A percentile compares a stretch with the other conserved stretches of the same genome.
These are phyloP conservation scores for Candida hispaniensis DNA, from an alignment of 805 yeast species.

Conservation along the genomic window DNA sequence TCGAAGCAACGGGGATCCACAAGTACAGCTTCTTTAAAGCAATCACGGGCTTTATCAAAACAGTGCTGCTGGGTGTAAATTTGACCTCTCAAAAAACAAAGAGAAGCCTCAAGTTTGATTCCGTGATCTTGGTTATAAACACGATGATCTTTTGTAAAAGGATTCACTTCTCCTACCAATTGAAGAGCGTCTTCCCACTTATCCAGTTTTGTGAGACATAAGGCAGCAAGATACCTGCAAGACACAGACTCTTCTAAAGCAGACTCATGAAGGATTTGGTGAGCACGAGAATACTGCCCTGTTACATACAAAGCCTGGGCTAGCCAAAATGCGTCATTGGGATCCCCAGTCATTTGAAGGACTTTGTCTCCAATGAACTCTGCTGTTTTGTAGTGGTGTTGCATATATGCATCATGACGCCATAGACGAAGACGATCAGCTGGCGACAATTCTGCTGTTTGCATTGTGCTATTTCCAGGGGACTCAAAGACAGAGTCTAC, in stretches of 20 bases:
- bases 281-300: constrained; percentile 70
- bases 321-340: constrained; percentile 92
- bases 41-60: constrained; percentile 75
- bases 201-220: constrained; percentile 56
- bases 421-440: constrained; percentile 80
- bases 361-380: constrained; percentile 88
- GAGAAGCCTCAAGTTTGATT: constrained; percentile 72
- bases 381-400: constrained; percentile 84
- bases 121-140: constrained; percentile 48
- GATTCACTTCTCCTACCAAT: constrained; percentile 71
- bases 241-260: constrained; percentile 46
- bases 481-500: too few species aligned
- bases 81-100: constrained; percentile 76
- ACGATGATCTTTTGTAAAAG: constrained; percentile 39
- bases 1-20: constrained; percentile 90
- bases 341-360: constrained; percentile 66
- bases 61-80: constrained; percentile 75
- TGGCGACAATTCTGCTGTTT: constrained; percentile 40
- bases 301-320: constrained; percentile 78
- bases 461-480: constrained; percentile 1
- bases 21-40: constrained; percentile 73
- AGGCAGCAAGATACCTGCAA: constrained; percentile 72
- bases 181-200: constrained; percentile 84
- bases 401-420: constrained; percentile 89
- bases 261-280: constrained; percentile 51